Base-by-base conservation (phyloP, 441 rosid species). In the Raphanus hybrid region DNA sequence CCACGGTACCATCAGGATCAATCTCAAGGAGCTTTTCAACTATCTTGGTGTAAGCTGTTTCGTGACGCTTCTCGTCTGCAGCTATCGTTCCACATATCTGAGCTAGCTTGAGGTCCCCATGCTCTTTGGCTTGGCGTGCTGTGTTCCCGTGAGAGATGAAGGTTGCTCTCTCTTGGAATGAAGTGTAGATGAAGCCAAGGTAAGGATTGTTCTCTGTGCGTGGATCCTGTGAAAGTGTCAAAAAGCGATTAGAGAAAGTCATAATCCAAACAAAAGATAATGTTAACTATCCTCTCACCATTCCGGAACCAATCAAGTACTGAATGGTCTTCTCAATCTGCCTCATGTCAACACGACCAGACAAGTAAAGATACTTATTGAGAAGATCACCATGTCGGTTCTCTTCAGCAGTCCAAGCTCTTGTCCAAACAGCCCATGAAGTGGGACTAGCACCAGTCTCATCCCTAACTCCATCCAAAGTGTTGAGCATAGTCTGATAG, bases 151-250 rank as follows among this genome's bases (percentile, higher is more conserved):
- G 99, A 55, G 99, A 94, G 82, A 94, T 71, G 73, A 92, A 92
- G 29, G 99, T 94, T 12, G 99, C 99, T 83, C 99, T 87, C 76
- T 94, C 99, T 84, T 94, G 99, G 81, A 94, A 94, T 34, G 99
- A 88, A 4, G 99, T 92, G 81, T 94, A 94, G 84, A 94, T 89
- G 79, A 89, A 92, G 27, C 97, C 97, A 50, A 90, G 94, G 81
- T 92, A 94, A 0, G 99, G 99, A 34, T 82, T 92, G 78, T 94
- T 92, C 82, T 92, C 97, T 0, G 97, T 90, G 50, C 92, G 80
- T 0, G 96, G 93, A 84, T 94, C 98, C 97, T 94, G 73, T 54
- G 27, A 50, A 68, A 55, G 23, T n/a, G 18, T 55, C 14, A 20
- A 16, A 41, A 64, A 64, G 67, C 1, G 1, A 76, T 70, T n/a